Conservation (phyloP, 352 stramenopile species). For the Pythium chondricola region DNA sequence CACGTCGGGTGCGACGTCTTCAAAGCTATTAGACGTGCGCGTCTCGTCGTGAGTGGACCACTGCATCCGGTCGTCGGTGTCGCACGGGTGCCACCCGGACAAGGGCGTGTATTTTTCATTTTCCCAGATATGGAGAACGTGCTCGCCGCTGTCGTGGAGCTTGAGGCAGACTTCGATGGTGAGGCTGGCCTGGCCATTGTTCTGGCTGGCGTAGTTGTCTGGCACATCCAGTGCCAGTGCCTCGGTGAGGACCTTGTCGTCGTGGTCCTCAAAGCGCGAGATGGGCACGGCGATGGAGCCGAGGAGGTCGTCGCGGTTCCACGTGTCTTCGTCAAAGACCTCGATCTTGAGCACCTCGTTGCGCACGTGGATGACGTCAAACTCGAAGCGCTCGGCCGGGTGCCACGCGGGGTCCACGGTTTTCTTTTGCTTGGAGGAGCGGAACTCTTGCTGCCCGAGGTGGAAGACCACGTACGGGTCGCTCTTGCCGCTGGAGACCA, state of each 20-base stretch:
- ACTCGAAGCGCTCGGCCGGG: slow-evolving; percentile 69
- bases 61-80: slow-evolving; percentile 46
- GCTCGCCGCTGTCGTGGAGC: slow-evolving; percentile 46
- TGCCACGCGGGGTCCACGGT: slow-evolving; percentile 63
- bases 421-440: slow-evolving; percentile 42
- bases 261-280: slow-evolving; percentile 37
- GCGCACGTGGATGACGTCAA: slow-evolving; percentile 39
- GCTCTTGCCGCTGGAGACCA: slow-evolving; percentile 44
- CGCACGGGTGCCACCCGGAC: slow-evolving; percentile 35
- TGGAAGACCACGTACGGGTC: slow-evolving; percentile 70
- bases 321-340: slow-evolving; percentile 62
- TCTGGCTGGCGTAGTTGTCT: slow-evolving; percentile 26
- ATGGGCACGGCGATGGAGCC: slow-evolving; percentile 42
- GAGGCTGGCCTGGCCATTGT: slow-evolving; percentile 27
- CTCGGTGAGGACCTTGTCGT: slow-evolving; percentile 42
- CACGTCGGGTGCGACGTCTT: slow-evolving; percentile 52
- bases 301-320: slow-evolving; percentile 61
- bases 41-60: slow-evolving; percentile 55
- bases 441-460: slow-evolving; percentile 39
- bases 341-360: slow-evolving; percentile 42
- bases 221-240: slow-evolving; percentile 46
- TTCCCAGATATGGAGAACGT: slow-evolving; percentile 58
- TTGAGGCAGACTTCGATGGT: slow-evolving; percentile 39
- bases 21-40: slow-evolving; percentile 55
- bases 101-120: slow-evolving; percentile 47